Conservation (phyloP, 1,284 basidiomycete species). For the Malassezia brasiliensis region DNA sequence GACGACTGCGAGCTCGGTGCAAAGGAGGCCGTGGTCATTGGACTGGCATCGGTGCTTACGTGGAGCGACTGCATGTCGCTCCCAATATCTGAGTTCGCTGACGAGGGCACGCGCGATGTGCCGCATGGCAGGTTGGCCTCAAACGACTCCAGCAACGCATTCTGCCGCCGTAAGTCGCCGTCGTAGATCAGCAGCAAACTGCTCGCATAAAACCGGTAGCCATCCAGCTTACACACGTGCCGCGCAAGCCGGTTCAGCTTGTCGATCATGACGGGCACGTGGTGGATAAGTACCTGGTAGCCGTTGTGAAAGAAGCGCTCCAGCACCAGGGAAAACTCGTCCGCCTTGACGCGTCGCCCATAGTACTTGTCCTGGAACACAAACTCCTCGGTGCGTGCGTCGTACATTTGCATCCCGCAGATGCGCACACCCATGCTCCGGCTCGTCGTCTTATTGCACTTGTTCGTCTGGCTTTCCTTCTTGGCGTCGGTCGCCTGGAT, state of each 20-base stretch:
- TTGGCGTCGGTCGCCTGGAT: slow-evolving; percentile 85
- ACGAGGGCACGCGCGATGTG: background rate
- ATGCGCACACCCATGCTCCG: slow-evolving; percentile 79
- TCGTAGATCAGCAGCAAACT: slow-evolving; percentile 95
- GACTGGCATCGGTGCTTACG: background rate
- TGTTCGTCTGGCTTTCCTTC: slow-evolving; percentile 95
- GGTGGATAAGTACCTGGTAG: slow-evolving; percentile 69
- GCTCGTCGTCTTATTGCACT: slow-evolving; percentile 92
- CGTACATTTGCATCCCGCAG: slow-evolving; percentile 90
- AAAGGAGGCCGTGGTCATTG: background rate
- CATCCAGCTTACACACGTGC: slow-evolving; percentile 74
- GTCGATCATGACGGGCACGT: slow-evolving; percentile 79
- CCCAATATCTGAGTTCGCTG: background rate
- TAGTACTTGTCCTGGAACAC: slow-evolving; percentile 93
- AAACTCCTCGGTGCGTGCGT: slow-evolving; percentile 57
- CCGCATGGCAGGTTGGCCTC: slow-evolving; percentile 16
- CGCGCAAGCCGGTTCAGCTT: slow-evolving; percentile 88
- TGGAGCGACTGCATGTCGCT: background rate
- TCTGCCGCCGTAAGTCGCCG: slow-evolving; percentile 77
- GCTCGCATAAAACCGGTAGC: slow-evolving; percentile 96
- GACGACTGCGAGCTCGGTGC: slow-evolving; percentile 5
- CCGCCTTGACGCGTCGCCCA: slow-evolving; percentile 74
- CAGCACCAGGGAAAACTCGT: slow-evolving; percentile 74
- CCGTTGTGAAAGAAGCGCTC: slow-evolving; percentile 79
- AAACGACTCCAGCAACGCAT: slow-evolving; percentile 49